Percentiles rank a stretch among this genome's conserved stretches.
Evolutionary conservation across 441 rosid species (phyloP).

Genomic region (Geranium incanum): DNA sequence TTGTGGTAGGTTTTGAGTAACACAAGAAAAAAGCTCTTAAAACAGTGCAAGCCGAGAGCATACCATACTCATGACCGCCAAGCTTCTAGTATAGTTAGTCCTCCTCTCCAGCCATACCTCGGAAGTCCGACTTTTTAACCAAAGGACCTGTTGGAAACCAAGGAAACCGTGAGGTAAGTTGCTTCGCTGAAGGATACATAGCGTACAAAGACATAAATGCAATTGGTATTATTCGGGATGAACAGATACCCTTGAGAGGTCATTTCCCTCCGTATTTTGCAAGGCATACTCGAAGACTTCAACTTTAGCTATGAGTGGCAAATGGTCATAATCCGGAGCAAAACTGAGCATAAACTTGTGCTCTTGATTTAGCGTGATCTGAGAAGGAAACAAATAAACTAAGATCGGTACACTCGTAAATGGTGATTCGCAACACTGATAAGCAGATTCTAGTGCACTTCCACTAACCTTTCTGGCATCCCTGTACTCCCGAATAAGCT

Average conservation of each 20-base stretch:
- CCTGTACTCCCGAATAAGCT: slow-evolving; percentile 87
- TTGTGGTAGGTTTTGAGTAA: not conserved
- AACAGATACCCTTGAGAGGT: slow-evolving; percentile 69
- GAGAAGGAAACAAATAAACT: slow-evolving; percentile 20
- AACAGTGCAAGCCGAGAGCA: slow-evolving; percentile 18
- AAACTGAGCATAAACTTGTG: slow-evolving; percentile 87
- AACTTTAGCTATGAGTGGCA: slow-evolving; percentile 88
- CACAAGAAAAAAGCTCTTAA: not conserved
- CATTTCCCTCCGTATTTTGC: slow-evolving; percentile 92
- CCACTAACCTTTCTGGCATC: slow-evolving; percentile 82
- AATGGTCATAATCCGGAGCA: slow-evolving; percentile 91
- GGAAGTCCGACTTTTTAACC: slow-evolving; percentile 98
- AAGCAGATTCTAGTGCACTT: slow-evolving; percentile 13
- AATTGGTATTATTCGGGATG: slow-evolving; percentile 5
- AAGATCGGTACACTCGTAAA: not conserved
- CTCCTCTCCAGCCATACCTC: slow-evolving; percentile 99
- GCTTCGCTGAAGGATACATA: slow-evolving; percentile 9
- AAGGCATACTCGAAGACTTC: slow-evolving; percentile 92
- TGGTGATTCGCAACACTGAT: not conserved
- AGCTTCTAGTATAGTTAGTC: slow-evolving; percentile 94
- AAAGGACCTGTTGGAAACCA: slow-evolving; percentile 65
- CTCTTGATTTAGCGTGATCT: slow-evolving; percentile 91
- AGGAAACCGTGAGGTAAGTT: slow-evolving; percentile 17
- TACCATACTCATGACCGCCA: slow-evolving; percentile 99
- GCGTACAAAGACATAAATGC: slow-evolving; percentile 12